Evolutionary conservation across 148 eudicot genomes (phyloP).

Genomic region (Nyssa sinensis): DNA sequence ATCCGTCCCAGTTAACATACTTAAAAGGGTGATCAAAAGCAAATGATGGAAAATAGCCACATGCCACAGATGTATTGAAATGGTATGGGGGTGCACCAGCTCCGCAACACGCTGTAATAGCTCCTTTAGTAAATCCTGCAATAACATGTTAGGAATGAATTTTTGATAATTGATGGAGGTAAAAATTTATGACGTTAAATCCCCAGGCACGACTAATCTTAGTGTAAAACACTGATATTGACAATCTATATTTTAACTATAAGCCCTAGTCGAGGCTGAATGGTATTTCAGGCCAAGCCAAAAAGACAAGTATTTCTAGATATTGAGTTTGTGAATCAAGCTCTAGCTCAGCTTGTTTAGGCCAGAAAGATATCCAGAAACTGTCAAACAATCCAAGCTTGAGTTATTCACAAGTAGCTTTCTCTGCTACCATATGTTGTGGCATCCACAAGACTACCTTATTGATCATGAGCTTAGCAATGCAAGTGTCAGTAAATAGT

Average conservation of each 20-base stretch:
- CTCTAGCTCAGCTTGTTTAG: too few relatives aligned
- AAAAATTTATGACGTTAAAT: too few relatives aligned
- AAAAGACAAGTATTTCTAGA: neutral
- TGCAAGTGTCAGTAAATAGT: too few relatives aligned
- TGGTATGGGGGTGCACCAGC: conserved; percentile 30
- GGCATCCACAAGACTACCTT: neutral
- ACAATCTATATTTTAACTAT: too few relatives aligned
- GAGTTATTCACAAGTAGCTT: too few relatives aligned
- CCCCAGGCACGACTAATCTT: too few relatives aligned
- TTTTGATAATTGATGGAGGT: neutral
- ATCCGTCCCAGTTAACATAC: conserved; percentile 34
- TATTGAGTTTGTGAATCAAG: too few relatives aligned
- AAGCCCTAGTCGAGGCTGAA: too few relatives aligned
- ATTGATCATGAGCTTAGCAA: neutral
- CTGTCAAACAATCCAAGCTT: neutral
- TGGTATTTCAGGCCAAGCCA: neutral
- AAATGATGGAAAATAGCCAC: conserved; percentile 19
- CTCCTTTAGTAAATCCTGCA: conserved; percentile 29
- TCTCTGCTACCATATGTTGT: too few relatives aligned
- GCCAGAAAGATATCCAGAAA: too few relatives aligned
- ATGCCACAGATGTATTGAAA: neutral
- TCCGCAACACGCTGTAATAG: conserved; percentile 37
- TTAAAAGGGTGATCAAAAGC: conserved; percentile 25
- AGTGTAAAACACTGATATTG: too few relatives aligned
- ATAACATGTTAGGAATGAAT: neutral